phyloP scores from a whole-genome alignment of 2,329 filamentous ascomycete genomes.

The Thyridium curvatum region DNA sequence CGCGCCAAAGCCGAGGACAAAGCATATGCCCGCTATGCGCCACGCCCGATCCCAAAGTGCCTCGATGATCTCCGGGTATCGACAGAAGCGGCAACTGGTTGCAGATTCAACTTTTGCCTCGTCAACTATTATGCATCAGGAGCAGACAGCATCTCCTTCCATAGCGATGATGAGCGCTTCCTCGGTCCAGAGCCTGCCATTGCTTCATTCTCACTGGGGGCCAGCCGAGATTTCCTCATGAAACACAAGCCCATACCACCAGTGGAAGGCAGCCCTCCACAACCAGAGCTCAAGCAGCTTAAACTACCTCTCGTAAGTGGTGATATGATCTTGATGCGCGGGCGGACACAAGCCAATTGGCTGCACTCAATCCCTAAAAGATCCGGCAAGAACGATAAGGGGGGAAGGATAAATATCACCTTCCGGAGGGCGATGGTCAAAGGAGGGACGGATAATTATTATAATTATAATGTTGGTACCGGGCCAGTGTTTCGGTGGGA shows the following conservation, averaged over 20 bases:
- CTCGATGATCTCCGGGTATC: conserved; percentile 56
- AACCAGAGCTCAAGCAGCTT: conserved; percentile 31
- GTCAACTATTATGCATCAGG: conserved; percentile 82
- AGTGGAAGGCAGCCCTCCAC: conserved; percentile 13
- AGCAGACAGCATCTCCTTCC: conserved; percentile 70
- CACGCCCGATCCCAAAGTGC: conserved; percentile 66
- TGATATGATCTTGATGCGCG: conserved; percentile 76
- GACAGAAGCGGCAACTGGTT: conserved; percentile 60
- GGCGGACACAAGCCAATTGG: conserved; percentile 70
- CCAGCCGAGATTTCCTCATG: conserved; percentile 68
- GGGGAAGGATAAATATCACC: conserved; percentile 70
- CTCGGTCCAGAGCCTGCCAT: conserved; percentile 64
- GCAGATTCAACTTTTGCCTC: conserved; percentile 69
- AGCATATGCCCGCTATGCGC: conserved; percentile 46
- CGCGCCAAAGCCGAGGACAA: conserved; percentile 39
- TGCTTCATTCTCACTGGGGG: conserved; percentile 68
- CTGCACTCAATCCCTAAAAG: conserved; percentile 73
- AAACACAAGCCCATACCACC: conserved; percentile 61
- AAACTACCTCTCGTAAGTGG: conserved; percentile 55
- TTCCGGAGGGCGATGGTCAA: conserved; percentile 66
- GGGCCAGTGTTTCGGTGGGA: conserved; percentile 68
- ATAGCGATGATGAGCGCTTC: conserved; percentile 76
- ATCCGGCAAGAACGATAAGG: conserved; percentile 54
- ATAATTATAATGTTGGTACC: conserved; percentile 72
- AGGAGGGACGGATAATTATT: conserved; percentile 75